phyloP scores from a whole-genome alignment of 805 yeast species.

The Pichia eremophila region DNA sequence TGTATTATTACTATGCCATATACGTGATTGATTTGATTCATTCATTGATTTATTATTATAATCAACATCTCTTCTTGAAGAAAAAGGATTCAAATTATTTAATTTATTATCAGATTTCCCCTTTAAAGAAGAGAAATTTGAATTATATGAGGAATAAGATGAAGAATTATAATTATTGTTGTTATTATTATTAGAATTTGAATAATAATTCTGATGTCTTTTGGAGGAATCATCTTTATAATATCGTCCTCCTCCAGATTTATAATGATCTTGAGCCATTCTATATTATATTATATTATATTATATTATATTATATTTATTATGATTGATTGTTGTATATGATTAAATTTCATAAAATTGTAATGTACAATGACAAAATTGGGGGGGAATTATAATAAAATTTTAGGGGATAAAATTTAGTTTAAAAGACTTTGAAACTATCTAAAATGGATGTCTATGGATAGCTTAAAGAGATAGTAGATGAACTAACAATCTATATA shows the following conservation, averaged over 20 bases:
- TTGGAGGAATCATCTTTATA: constrained; percentile 19
- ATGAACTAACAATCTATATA: no score
- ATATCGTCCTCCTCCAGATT: constrained; percentile 10
- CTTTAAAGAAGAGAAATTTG: constrained; percentile 18
- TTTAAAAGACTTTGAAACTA: no score
- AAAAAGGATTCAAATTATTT: neutral
- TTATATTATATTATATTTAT: no score
- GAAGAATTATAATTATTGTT: neutral
- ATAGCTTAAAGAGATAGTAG: no score
- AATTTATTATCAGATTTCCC: neutral
- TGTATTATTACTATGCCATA: neutral
- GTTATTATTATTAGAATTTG: constrained; percentile 8
- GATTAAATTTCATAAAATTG: no score
- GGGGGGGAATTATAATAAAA: no score
- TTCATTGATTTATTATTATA: neutral
- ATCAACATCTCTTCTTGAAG: constrained; percentile 7
- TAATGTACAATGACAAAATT: no score
- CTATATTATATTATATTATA: neutral
- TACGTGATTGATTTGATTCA: neutral
- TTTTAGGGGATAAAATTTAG: no score
- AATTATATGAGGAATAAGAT: constrained; percentile 10
- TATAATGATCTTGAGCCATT: constrained; percentile 9
- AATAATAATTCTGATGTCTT: constrained; percentile 17
- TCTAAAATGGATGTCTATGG: no score
- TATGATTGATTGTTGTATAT: no score